Conservation (phyloP, 164 flowering plant species). For the Nelumbo lutea region DNA sequence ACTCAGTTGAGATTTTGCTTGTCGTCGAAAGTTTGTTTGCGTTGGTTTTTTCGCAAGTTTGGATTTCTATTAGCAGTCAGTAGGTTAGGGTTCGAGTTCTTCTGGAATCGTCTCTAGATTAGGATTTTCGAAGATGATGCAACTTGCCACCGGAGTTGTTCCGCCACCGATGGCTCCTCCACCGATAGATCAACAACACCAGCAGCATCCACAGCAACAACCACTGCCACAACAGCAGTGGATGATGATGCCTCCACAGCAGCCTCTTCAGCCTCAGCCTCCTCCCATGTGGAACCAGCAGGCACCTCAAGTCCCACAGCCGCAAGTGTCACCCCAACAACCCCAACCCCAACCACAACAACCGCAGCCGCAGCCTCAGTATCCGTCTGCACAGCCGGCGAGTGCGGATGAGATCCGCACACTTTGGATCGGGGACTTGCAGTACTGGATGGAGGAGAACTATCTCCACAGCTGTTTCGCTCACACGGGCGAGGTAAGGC, state of each 20-base stretch:
- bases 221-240: constrained; percentile 8
- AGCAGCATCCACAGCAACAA: constrained; percentile 6
- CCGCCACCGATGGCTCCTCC: constrained; percentile 38
- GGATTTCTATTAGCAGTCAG: no score
- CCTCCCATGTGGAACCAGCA: constrained; percentile 16
- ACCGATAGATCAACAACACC: constrained; percentile 28
- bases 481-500: constrained; percentile 62
- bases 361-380: constrained; percentile 10
- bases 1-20: not conserved
- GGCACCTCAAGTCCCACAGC: constrained; percentile 20
- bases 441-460: constrained; percentile 88
- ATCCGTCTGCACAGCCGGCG: constrained; percentile 29
- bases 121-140: constrained; percentile 43
- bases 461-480: constrained; percentile 56
- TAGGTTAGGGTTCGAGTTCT: no score
- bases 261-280: constrained; percentile 2
- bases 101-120: not conserved
- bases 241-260: constrained; percentile 7
- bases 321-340: constrained; percentile 14
- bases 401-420: constrained; percentile 65
- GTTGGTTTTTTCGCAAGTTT: no score
- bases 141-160: constrained; percentile 38
- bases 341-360: constrained; percentile 23
- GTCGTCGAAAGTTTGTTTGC: no score
- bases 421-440: constrained; percentile 91